Base-by-base conservation (phyloP, 1,284 basidiomycete genomes). In the Sphaerobolus stellatus region DNA sequence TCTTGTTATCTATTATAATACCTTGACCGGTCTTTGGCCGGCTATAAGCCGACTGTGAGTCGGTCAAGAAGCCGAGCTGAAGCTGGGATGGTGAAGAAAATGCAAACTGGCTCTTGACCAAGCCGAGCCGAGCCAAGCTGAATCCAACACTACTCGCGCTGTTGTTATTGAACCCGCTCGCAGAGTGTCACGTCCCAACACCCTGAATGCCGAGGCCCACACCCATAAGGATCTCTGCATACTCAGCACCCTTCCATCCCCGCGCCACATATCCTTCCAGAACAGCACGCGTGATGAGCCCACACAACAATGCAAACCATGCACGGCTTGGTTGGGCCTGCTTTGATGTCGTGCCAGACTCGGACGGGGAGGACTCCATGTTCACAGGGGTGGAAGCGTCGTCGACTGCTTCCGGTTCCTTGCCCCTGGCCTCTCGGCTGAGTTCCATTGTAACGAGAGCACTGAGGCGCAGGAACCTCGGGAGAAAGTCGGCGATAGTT, bases 201-300 rank as follows among this genome's bases (percentile, higher is more conserved):
- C 43, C 52, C 18, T 54, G 40, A 20, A 54, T 41, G 22, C 86
- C 85, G 14, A 88, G 71, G 0, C 91, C 91, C 27, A 92, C 78
- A 2, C 84, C 82, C 40, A 93, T 71, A 38, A 93, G 66, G 57
- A 86, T 81, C 62, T 90, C 84, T n/a, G 84, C 78, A 3, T 83
- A 82, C 44, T 83, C 78, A 1, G 80, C 73, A 0, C 90, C 87
- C 30, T 78, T 79, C 91, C 91, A 93, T 1, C 86, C 85, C 11
- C 82, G 84, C 5, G 82, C 84, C 43, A 92, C 74, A 64, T 92
- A 93, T 0, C 90, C 91, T 63, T 93, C 90, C 48, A 93, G 70
- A 25, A 83, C 86, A 0, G 89, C 88, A 24, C 90, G 80, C 4
- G 89, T 90, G 25, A 92, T 73, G 24, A 93, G 71, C 1, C 87